These are phyloP conservation scores for Amniculicola lignicola DNA, from an alignment of 495 filamentous ascomycete genomes.

Conservation along the genomic window DNA sequence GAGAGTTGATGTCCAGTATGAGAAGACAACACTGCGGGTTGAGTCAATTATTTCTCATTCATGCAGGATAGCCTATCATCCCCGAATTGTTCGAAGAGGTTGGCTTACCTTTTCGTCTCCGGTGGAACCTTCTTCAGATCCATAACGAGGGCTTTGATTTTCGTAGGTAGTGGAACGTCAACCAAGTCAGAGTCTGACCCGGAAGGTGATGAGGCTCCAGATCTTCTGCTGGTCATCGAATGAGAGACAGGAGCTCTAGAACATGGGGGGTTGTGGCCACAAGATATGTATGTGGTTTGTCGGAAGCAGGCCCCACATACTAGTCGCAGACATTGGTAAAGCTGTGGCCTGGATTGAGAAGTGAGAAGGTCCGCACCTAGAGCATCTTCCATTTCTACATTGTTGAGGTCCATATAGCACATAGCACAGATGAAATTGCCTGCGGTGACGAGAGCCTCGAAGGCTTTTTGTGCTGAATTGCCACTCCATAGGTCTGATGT, in stretches of 20 bases:
- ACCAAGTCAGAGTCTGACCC: too few species aligned
- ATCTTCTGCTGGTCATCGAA: not conserved
- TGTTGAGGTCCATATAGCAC: not conserved
- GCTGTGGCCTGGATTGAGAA: not conserved
- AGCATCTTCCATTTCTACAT: not conserved
- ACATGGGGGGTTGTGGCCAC: conserved; percentile 7
- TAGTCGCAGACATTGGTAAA: conserved; percentile 10
- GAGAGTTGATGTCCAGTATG: conserved; percentile 1
- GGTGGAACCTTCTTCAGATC: conserved; percentile 2
- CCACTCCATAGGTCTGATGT: not conserved
- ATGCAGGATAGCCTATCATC: not conserved
- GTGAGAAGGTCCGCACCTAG: not conserved
- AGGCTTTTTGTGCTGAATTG: conserved; percentile 8
- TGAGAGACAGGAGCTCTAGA: conserved; percentile 2
- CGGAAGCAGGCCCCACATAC: conserved; percentile 7
- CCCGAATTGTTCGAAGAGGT: too few species aligned
- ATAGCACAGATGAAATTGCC: conserved; percentile 5
- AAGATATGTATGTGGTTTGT: not conserved
- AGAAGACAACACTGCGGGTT: not conserved
- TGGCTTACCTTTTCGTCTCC: conserved; percentile 15
- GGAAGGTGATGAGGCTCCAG: not conserved
- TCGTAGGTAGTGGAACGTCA: conserved; percentile 9
- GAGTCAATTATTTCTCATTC: not conserved
- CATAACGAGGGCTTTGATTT: conserved; percentile 2
- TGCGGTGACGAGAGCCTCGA: conserved; percentile 7